These are phyloP conservation scores for Gamsiella multidivaricata DNA, from an alignment of 192 early-diverging fungal genomes.

Conservation along the genomic window DNA sequence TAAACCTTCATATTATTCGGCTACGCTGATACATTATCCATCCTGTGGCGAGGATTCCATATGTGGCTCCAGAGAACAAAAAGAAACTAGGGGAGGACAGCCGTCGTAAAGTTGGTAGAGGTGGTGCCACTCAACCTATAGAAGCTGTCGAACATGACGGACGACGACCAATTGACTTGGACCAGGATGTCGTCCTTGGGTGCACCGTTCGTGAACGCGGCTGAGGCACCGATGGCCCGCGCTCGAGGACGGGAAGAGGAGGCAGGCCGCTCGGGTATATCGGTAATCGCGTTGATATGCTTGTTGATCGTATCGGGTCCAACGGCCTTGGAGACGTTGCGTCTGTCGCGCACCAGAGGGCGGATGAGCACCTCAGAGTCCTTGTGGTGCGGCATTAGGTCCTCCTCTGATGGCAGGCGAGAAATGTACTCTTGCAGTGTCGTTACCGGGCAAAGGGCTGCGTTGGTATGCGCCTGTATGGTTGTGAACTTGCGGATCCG, in stretches of 20 bases:
- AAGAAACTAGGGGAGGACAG: neutral
- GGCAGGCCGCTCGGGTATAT: neutral
- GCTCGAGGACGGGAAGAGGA: neutral
- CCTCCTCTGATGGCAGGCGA: neutral
- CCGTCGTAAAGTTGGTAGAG: slow-evolving; percentile 1
- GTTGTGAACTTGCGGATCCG: neutral
- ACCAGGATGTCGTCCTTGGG: neutral
- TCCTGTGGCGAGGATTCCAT: slow-evolving; percentile 7
- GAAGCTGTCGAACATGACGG: slow-evolving; percentile 1
- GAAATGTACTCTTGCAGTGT: neutral
- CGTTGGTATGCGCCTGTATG: neutral
- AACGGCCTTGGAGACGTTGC: neutral
- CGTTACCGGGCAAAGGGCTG: neutral
- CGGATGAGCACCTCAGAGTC: neutral
- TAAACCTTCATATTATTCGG: neutral
- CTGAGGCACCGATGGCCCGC: slow-evolving; percentile 1
- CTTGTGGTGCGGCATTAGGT: neutral
- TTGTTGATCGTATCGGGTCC: neutral
- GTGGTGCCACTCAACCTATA: neutral
- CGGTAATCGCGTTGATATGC: slow-evolving; percentile 1
- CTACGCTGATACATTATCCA: too few relatives aligned
- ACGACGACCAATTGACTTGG: slow-evolving; percentile 9
- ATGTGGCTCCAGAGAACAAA: slow-evolving; percentile 2
- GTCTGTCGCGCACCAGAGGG: neutral
- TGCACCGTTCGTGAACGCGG: neutral